phyloP scores from a whole-genome alignment of 331 rosid genomes.

The Spiraea crenata region DNA sequence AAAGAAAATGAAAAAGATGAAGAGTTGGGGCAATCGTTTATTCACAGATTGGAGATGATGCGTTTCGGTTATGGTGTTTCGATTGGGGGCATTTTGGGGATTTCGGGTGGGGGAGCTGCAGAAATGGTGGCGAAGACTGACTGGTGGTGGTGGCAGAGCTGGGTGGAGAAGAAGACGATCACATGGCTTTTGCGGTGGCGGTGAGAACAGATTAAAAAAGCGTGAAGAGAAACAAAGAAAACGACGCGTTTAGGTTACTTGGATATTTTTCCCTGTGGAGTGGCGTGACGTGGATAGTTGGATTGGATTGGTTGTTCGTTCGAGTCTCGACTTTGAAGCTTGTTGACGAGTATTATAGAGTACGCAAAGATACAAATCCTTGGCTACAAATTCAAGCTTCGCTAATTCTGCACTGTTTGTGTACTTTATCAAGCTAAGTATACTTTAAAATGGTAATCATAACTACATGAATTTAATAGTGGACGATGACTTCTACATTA shows the following conservation, averaged over 20 bases:
- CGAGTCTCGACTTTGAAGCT: background rate
- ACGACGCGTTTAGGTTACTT: constrained; percentile 8
- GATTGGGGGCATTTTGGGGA: constrained; percentile 7
- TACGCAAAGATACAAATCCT: no score
- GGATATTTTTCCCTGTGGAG: background rate
- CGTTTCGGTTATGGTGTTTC: no score
- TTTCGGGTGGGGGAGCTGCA: constrained; percentile 15
- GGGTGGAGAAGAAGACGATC: constrained; percentile 35
- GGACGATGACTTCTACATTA: no score
- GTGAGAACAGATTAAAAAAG: background rate
- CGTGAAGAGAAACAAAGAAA: constrained; percentile 4
- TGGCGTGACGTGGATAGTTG: background rate
- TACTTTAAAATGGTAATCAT: no score
- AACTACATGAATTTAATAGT: no score
- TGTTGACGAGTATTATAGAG: background rate
- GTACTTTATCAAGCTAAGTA: no score
- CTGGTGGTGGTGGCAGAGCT: background rate
- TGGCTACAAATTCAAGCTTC: no score
- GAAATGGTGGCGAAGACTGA: constrained; percentile 14
- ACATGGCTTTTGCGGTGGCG: background rate
- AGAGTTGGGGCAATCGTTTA: background rate
- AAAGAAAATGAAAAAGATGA: background rate
- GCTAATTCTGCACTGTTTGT: no score
- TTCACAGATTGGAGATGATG: no score
- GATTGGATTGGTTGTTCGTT: background rate